Base-by-base conservation (phyloP, 495 filamentous ascomycete species). In the Collariella sp. region DNA sequence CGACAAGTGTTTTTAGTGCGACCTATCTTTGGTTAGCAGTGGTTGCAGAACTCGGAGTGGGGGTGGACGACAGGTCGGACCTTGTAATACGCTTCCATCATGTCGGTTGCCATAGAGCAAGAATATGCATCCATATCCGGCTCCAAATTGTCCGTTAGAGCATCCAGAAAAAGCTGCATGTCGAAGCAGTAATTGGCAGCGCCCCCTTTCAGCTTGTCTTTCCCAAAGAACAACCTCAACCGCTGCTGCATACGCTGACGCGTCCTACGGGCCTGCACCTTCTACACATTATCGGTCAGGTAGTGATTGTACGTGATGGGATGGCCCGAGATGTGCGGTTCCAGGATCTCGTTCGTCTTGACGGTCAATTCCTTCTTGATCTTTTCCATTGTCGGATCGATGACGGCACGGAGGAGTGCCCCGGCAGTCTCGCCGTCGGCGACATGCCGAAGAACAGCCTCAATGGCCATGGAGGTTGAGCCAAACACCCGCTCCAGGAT, bases 61-160 rank as follows among this genome's bases (percentile, higher is more conserved):
- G 41, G 10, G 12, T 0, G 18, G n/a, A 6, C 7, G 5, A 7
- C n/a, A 41, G 4, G 23, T 5, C 52, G 41, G n/a, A 47, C 52
- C 44, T 54, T 54, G 52, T 54, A 54, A 4, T 47, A 54, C 3
- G 52, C 42, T 33, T 54, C 43, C 52, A 54, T 54, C 16, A 19
- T 47, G 35, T 54, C 52, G 10, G 34, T n/a, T 22, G 52, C 52
- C 35, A 54, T 46, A 10, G 52, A 39, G 52, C 52, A 54, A 12
- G 52, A 40, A 20, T 54, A 54, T 7, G 16, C 39, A 7, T 54
- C 52, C 52, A 54, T 54, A 19, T 54, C 52, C n/a, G 44, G 52
- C 43, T 54, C 52, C 42, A 35, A 20, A 24, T 40, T 0, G 1
- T 6, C n/a, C 1, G 52, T 34, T 24, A 54, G 18, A n/a, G 5